Evolutionary conservation across 176 grass and related monocot genomes (phyloP).

Genomic region (Lolium perenne): DNA sequence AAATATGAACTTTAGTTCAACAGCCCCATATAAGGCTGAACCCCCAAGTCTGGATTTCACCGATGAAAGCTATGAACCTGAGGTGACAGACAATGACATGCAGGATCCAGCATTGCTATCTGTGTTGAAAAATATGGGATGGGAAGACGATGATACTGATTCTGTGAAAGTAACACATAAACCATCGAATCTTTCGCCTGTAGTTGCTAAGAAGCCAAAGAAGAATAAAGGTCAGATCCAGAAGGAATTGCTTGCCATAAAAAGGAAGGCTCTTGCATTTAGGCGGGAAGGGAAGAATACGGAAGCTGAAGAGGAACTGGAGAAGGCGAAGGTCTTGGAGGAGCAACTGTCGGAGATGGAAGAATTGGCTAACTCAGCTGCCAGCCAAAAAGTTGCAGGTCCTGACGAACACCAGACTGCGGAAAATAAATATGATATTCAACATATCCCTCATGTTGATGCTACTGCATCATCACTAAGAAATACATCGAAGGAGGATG

Average conservation of each 20-base stretch:
- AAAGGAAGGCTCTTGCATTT: conserved; percentile 83
- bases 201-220: conserved; percentile 46
- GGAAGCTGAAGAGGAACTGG: conserved; percentile 82
- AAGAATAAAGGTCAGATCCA: conserved; percentile 82
- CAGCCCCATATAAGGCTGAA: conserved; percentile 48
- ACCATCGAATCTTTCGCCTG: conserved; percentile 30
- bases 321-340: conserved; percentile 86
- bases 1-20: conserved; percentile 40
- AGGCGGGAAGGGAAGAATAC: conserved; percentile 72
- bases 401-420: not conserved
- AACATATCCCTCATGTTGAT: conserved; percentile 23
- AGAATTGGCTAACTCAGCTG: conserved; percentile 33
- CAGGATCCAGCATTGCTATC: conserved; percentile 76
- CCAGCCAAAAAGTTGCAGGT: conserved; percentile 42
- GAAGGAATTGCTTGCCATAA: conserved; percentile 83
- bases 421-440: conserved; percentile 32
- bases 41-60: conserved; percentile 51
- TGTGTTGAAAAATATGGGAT: conserved; percentile 82
- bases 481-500: not conserved
- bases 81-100: conserved; percentile 89
- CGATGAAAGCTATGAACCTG: conserved; percentile 65
- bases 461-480: conserved; percentile 26
- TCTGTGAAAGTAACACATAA: conserved; percentile 41
- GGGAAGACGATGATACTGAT: conserved; percentile 65
- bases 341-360: conserved; percentile 75